Conservation (phyloP, 306 rosid species). For the Pyrus betulifolia region DNA sequence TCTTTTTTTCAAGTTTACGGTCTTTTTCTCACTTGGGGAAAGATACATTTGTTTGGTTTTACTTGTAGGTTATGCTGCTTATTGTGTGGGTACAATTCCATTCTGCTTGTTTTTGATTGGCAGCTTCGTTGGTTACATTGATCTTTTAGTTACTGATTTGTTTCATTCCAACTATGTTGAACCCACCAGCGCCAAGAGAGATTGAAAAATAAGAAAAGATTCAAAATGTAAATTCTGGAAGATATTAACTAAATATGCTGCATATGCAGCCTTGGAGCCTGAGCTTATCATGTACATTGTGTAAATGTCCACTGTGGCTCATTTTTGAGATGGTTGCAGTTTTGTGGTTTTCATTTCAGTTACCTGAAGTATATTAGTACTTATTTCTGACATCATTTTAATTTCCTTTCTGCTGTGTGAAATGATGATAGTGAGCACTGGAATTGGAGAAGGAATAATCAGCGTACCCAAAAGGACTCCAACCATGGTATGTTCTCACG, state of each 20-base stretch:
- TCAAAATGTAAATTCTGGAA: background rate
- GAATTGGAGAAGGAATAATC: slow-evolving; percentile 52
- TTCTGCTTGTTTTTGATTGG: background rate
- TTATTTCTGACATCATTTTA: background rate
- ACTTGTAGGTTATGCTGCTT: background rate
- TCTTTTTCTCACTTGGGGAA: background rate
- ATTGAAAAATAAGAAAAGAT: background rate
- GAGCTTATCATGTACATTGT: background rate
- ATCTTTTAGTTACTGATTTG: background rate
- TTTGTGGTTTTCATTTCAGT: slow-evolving; percentile 1
- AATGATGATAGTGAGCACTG: slow-evolving; percentile 38
- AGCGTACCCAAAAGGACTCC: slow-evolving; percentile 33
- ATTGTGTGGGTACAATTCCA: background rate
- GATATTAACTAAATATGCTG: background rate
- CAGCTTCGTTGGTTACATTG: background rate
- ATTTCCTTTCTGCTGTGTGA: slow-evolving; percentile 13
- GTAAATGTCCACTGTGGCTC: slow-evolving; percentile 8
- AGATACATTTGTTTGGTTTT: background rate
- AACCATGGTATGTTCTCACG: slow-evolving; percentile 32
- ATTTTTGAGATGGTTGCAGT: background rate
- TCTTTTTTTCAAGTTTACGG: background rate
- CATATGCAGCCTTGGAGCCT: background rate
- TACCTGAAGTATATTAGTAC: slow-evolving; percentile 1
- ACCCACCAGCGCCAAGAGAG: background rate
- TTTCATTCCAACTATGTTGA: no score